Evolutionary conservation across 768 basidiomycete species (phyloP).

Genomic region (Piloderma croceum): DNA sequence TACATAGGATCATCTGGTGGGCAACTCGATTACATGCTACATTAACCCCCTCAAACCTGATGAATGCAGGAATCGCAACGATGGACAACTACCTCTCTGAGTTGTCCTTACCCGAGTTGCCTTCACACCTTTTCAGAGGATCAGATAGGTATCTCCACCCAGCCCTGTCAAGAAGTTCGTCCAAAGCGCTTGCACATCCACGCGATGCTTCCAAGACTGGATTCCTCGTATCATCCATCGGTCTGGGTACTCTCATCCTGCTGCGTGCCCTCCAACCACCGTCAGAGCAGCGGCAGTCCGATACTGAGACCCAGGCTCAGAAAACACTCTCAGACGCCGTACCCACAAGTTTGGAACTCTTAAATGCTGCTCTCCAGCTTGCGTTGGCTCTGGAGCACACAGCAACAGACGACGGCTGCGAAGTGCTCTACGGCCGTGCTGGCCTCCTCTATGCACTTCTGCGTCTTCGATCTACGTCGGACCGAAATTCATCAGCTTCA

Average conservation of each 20-base stretch:
- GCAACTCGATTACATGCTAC: too few relatives aligned
- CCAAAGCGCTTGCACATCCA: too few relatives aligned
- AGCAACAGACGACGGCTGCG: constrained; percentile 42
- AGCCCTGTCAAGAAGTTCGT: too few relatives aligned
- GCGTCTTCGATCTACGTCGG: constrained; percentile 29
- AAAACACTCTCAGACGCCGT: constrained; percentile 14
- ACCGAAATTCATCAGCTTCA: constrained; percentile 1
- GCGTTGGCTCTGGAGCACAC: constrained; percentile 12
- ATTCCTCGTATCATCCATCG: constrained; percentile 39
- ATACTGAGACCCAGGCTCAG: constrained; percentile 2
- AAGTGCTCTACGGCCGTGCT: constrained; percentile 55
- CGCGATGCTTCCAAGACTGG: constrained; percentile 21
- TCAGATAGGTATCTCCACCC: too few relatives aligned
- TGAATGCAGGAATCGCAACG: too few relatives aligned
- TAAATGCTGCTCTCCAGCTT: constrained; percentile 19
- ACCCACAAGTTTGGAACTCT: constrained; percentile 17
- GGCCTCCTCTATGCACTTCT: constrained; percentile 51
- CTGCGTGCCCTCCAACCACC: constrained; percentile 23
- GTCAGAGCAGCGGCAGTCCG: too few relatives aligned
- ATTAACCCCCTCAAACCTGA: too few relatives aligned
- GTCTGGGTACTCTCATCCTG: constrained; percentile 33
- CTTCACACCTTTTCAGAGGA: too few relatives aligned
- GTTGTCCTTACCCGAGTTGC: too few relatives aligned
- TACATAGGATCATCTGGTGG: too few relatives aligned
- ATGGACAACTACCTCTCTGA: too few relatives aligned